Percentiles rank a stretch among this genome's conserved stretches.
phyloP scores from a whole-genome alignment of 2,329 filamentous ascomycete species.

The Botrytis sinoallii region DNA sequence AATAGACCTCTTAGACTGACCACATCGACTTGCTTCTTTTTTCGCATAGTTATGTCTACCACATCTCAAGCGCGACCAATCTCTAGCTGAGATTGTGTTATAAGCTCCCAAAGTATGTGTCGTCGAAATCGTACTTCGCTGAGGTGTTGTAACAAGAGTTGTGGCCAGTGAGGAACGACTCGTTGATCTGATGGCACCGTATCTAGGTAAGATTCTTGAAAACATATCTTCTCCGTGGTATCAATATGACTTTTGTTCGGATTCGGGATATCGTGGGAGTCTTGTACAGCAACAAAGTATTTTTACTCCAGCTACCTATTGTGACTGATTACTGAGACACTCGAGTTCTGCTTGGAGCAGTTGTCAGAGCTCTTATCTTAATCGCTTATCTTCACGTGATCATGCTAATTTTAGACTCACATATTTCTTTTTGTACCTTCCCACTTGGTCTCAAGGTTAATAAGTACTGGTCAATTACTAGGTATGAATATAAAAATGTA shows the following conservation, averaged over 20 bases:
- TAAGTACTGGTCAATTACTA: not conserved
- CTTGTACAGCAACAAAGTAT: not conserved
- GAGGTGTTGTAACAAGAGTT: not conserved
- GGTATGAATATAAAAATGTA: not conserved
- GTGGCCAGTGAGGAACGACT: slow-evolving; percentile 1
- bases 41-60: not conserved
- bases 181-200: not conserved
- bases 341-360: not conserved
- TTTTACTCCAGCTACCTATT: not conserved
- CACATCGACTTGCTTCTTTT: not conserved
- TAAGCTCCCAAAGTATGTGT: not conserved
- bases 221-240: not conserved
- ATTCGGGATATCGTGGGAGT: no score
- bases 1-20: not conserved
- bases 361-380: not conserved
- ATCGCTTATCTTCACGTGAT: slow-evolving; percentile 5
- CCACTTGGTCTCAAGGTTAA: not conserved
- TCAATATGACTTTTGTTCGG: not conserved
- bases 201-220: not conserved
- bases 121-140: not conserved
- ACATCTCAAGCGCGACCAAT: not conserved
- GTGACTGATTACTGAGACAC: not conserved
- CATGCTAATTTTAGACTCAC: not conserved
- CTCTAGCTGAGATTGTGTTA: not conserved
- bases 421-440: not conserved